Conservation (phyloP, 2,329 filamentous ascomycete species). For the Emergomyces pasteurianus region DNA sequence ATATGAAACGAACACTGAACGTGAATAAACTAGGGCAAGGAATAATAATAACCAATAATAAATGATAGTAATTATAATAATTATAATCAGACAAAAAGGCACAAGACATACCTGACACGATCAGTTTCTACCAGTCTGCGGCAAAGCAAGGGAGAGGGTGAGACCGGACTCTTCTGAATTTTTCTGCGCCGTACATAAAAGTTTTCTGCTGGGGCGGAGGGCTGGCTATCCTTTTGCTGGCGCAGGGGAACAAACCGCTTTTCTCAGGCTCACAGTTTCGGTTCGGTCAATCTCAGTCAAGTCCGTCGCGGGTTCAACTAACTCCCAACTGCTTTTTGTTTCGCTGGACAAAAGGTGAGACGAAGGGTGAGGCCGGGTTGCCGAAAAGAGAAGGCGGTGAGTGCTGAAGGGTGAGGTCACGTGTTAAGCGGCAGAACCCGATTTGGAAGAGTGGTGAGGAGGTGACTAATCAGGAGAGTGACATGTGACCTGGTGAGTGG, state of each 20-base stretch:
- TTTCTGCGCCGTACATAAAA: background rate
- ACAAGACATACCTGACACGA: conserved; percentile 1
- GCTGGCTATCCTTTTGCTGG: background rate
- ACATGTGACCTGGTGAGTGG: background rate
- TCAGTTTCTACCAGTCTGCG: background rate
- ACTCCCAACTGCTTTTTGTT: background rate
- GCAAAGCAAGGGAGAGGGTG: background rate
- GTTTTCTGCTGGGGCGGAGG: too few species aligned
- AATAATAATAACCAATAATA: background rate
- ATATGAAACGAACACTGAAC: background rate
- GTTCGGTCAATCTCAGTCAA: background rate
- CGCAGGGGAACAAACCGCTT: background rate
- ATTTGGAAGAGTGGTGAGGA: background rate
- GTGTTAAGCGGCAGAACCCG: background rate
- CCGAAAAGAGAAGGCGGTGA: conserved; percentile 2
- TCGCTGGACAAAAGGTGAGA: background rate
- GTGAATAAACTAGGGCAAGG: background rate
- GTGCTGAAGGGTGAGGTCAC: background rate
- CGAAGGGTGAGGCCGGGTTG: background rate
- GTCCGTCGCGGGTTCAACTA: background rate
- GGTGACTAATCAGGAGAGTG: background rate
- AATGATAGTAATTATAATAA: background rate
- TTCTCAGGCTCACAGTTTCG: background rate
- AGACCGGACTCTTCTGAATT: too few species aligned
- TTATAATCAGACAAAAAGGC: background rate